Evolutionary conservation across 345 rosid genomes (phyloP).

Genomic region (Pelargonium nanum): DNA sequence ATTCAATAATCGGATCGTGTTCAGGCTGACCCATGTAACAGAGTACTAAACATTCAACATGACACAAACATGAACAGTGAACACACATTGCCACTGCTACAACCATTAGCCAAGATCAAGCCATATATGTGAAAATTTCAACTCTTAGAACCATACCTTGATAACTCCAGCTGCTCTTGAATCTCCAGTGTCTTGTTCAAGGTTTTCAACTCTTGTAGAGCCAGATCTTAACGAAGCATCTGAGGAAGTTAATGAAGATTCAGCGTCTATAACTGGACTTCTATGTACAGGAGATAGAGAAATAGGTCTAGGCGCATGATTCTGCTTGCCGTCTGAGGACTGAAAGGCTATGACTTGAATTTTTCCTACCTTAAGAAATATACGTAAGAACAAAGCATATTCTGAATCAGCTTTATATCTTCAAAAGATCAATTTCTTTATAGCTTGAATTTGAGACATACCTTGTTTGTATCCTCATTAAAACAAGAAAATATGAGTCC

Average conservation of each 20-base stretch:
- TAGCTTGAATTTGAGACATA: slow-evolving; percentile 15
- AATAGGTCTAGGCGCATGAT: slow-evolving; percentile 33
- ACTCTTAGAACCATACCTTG: slow-evolving; percentile 33
- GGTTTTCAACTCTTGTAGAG: slow-evolving; percentile 31
- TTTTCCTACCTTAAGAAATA: slow-evolving; percentile 66
- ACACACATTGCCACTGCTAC: no score
- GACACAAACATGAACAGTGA: no score
- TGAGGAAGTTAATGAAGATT: slow-evolving; percentile 70
- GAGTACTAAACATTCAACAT: no score
- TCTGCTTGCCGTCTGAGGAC: slow-evolving; percentile 79
- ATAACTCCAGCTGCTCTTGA: slow-evolving; percentile 35
- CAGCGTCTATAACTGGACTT: slow-evolving; percentile 53
- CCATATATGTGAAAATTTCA: background rate
- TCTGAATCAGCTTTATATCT: background rate
- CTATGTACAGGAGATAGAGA: slow-evolving; percentile 40
- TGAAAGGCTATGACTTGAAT: slow-evolving; percentile 98
- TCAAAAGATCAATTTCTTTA: slow-evolving; percentile 1
- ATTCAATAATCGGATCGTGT: no score
- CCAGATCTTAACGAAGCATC: slow-evolving; percentile 37
- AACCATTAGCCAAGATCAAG: background rate
- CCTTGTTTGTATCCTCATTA: slow-evolving; percentile 87
- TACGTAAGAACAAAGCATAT: background rate
- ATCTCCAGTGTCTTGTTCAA: slow-evolving; percentile 63
- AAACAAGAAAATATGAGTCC: slow-evolving; percentile 95
- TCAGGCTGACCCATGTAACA: no score